These are phyloP conservation scores for Bremia lactucae DNA, from an alignment of 352 stramenopile species.

Conservation along the genomic window DNA sequence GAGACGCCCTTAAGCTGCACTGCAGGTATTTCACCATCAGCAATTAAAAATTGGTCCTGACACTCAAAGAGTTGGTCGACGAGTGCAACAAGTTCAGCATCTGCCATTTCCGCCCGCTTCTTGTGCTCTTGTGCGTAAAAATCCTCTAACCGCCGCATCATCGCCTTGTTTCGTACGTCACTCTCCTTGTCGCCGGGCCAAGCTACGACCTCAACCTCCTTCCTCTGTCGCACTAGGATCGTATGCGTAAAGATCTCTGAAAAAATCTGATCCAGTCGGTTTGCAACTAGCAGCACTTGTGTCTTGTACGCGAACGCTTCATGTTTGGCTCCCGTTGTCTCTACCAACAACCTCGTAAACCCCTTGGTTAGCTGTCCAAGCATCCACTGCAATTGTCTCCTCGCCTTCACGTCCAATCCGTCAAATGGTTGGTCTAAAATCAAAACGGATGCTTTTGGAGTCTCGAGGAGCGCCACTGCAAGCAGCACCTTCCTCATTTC, in stretches of 20 bases:
- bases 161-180: constrained; percentile 18
- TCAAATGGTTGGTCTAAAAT: constrained; percentile 91
- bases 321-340: constrained; percentile 68
- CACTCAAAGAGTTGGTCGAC: constrained; percentile 32
- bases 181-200: constrained; percentile 23
- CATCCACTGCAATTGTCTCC: constrained; percentile 73
- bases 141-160: constrained; percentile 24
- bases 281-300: constrained; percentile 82
- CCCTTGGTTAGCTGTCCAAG: constrained; percentile 74
- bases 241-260: constrained; percentile 67
- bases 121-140: constrained; percentile 32
- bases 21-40: constrained; percentile 2
- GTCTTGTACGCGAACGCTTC: constrained; percentile 77
- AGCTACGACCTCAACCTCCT: constrained; percentile 18
- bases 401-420: constrained; percentile 80
- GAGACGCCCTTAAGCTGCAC: constrained; percentile 38
- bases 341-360: constrained; percentile 84
- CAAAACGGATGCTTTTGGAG: constrained; percentile 63
- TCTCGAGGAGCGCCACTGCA: constrained; percentile 64
- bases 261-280: constrained; percentile 84
- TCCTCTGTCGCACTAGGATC: constrained; percentile 30
- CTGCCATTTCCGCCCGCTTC: constrained; percentile 24
- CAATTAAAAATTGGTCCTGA: not conserved
- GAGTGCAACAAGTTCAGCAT: constrained; percentile 22
- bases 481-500: constrained; percentile 90